Evolutionary conservation across 2,329 filamentous ascomycete genomes (phyloP).

Genomic region (Fusarium oxysporum): DNA sequence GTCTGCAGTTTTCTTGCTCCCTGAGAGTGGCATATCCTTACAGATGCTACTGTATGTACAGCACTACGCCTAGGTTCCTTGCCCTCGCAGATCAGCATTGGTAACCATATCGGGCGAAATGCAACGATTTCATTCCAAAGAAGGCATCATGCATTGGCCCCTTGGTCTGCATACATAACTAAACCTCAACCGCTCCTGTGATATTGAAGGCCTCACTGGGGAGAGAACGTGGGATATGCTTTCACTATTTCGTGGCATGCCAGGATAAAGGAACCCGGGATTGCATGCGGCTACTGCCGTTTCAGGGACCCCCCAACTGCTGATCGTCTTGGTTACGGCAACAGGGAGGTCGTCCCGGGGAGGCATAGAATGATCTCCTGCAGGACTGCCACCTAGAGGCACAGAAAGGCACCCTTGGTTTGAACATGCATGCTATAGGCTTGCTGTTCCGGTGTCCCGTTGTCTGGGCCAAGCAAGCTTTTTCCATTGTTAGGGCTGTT

Average conservation of each 20-base stretch:
- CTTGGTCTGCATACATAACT: background rate
- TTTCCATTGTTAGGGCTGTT: background rate
- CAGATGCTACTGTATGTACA: slow-evolving; percentile 10
- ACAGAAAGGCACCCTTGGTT: slow-evolving; percentile 25
- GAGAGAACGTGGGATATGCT: slow-evolving; percentile 6
- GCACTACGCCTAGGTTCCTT: background rate
- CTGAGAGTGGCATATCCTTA: background rate
- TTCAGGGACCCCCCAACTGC: slow-evolving; percentile 37
- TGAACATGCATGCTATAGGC: slow-evolving; percentile 18
- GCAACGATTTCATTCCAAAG: slow-evolving; percentile 6
- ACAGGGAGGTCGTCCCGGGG: slow-evolving; percentile 25
- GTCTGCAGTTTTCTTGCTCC: background rate
- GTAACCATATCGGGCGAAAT: slow-evolving; percentile 7
- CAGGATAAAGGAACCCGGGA: slow-evolving; percentile 22
- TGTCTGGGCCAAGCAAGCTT: slow-evolving; percentile 7
- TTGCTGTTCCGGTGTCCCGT: slow-evolving; percentile 18
- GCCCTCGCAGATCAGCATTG: slow-evolving; percentile 4
- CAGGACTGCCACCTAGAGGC: slow-evolving; percentile 20
- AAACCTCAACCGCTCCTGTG: background rate
- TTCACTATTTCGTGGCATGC: background rate
- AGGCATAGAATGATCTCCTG: slow-evolving; percentile 41
- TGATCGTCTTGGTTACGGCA: slow-evolving; percentile 21
- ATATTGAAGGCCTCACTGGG: background rate
- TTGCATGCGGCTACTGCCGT: slow-evolving; percentile 41
- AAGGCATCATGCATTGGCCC: slow-evolving; percentile 10